A percentile compares a stretch with the other conserved stretches of the same genome.
Evolutionary conservation across 2,329 filamentous ascomycete genomes (phyloP).

Genomic region (Sphaerulina musiva): DNA sequence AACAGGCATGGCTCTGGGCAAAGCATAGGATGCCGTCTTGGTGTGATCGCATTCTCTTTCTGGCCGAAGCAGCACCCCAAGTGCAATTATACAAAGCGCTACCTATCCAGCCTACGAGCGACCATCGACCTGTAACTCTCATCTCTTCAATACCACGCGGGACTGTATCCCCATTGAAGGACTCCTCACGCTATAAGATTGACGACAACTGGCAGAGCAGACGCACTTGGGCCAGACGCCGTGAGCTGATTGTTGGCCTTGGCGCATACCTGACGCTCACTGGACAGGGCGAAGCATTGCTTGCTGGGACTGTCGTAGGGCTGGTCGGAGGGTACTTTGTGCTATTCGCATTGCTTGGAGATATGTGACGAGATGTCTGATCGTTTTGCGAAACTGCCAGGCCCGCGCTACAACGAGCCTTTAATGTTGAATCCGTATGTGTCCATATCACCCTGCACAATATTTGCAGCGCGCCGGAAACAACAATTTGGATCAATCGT

Average conservation of each 20-base stretch:
- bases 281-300: slow-evolving; percentile 40
- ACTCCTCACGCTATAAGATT: slow-evolving; percentile 17
- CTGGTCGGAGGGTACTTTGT: slow-evolving; percentile 30
- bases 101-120: slow-evolving; percentile 72
- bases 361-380: neutral
- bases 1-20: slow-evolving; percentile 52
- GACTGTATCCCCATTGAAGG: slow-evolving; percentile 18
- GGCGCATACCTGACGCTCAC: slow-evolving; percentile 49
- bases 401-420: neutral
- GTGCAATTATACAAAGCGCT: slow-evolving; percentile 64
- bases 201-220: slow-evolving; percentile 49
- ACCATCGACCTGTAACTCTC: slow-evolving; percentile 79
- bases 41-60: slow-evolving; percentile 85
- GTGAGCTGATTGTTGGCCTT: slow-evolving; percentile 55
- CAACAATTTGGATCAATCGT: too few relatives aligned
- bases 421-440: neutral
- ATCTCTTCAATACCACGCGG: slow-evolving; percentile 56
- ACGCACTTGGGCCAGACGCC: slow-evolving; percentile 49
- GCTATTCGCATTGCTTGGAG: slow-evolving; percentile 9
- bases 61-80: slow-evolving; percentile 39
- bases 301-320: slow-evolving; percentile 30
- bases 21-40: slow-evolving; percentile 80
- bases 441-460: too few relatives aligned
- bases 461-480: too few relatives aligned
- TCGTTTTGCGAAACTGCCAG: neutral